These are phyloP conservation scores for Rosa lucieae DNA, from an alignment of 306 rosid genomes.

Conservation along the genomic window DNA sequence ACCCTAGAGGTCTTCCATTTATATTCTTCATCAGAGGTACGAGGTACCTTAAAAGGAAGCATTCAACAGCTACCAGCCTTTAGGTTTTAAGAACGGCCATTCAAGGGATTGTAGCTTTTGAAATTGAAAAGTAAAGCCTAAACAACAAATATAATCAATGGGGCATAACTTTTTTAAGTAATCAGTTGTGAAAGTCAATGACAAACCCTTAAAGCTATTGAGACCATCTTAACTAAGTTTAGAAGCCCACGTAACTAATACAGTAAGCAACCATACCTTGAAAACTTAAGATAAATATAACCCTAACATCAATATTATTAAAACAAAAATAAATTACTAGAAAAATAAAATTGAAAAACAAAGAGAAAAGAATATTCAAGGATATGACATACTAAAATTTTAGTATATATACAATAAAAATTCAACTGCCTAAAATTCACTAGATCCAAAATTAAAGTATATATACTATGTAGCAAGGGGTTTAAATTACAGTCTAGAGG, in stretches of 20 bases:
- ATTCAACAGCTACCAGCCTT: too few relatives aligned
- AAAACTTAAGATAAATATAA: not conserved
- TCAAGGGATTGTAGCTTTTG: not conserved
- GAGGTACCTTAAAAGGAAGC: not conserved
- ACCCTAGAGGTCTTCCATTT: not conserved
- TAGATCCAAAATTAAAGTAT: not conserved
- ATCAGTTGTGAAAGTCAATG: not conserved
- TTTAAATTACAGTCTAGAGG: constrained; percentile 40
- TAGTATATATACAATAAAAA: not conserved
- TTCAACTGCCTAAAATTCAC: too few relatives aligned
- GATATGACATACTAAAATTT: too few relatives aligned
- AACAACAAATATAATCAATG: not conserved
- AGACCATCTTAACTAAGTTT: not conserved
- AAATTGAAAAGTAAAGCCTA: not conserved
- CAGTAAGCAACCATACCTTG: not conserved
- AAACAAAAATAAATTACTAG: not conserved
- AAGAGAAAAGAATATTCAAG: not conserved
- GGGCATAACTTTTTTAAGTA: not conserved
- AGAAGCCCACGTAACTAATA: not conserved
- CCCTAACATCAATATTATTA: not conserved
- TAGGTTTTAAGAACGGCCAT: too few relatives aligned
- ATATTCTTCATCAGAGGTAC: not conserved
- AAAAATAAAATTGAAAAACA: not conserved
- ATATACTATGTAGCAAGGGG: not conserved
- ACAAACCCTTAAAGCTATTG: not conserved